Evolutionary conservation across 169 alveolate species (phyloP).

Genomic region (Plasmodium chabaudi): DNA sequence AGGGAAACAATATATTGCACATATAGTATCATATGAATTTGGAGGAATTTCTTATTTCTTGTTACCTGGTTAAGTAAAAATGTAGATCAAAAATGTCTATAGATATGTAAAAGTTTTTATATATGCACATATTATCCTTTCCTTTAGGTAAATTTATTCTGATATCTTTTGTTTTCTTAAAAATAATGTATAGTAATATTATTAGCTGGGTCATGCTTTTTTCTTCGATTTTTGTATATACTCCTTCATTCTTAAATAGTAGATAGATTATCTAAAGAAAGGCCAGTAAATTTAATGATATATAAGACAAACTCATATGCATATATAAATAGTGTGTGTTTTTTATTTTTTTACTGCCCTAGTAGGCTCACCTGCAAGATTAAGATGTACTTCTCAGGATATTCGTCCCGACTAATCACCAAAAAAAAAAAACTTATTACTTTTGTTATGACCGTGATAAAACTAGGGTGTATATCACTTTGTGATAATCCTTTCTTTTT

Average conservation of each 20-base stretch:
- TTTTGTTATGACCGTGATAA: constrained; percentile 3
- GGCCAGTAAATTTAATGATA: background rate
- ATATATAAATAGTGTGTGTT: too few species aligned
- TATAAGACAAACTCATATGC: too few species aligned
- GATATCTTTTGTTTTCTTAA: constrained; percentile 30
- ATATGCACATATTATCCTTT: constrained; percentile 45
- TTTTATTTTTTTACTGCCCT: too few species aligned
- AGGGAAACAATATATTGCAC: background rate
- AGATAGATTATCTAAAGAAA: constrained; percentile 22
- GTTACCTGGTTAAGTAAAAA: constrained; percentile 48
- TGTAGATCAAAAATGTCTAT: constrained; percentile 34
- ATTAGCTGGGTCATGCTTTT: constrained; percentile 20
- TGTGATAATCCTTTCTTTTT: background rate
- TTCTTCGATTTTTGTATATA: constrained; percentile 7
- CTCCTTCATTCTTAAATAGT: constrained; percentile 22
- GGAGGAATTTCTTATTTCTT: background rate
- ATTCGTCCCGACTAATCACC: constrained; percentile 17
- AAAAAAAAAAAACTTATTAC: constrained; percentile 20
- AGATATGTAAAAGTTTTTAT: constrained; percentile 29
- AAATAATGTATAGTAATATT: constrained; percentile 37
- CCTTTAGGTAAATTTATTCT: constrained; percentile 6
- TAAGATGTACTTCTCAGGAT: constrained; percentile 36
- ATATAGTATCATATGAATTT: background rate
- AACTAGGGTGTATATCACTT: constrained; percentile 7
- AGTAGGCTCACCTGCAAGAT: constrained; percentile 20